Evolutionary conservation across 805 yeast species (phyloP).

Genomic region (Pichia paraexigua): DNA sequence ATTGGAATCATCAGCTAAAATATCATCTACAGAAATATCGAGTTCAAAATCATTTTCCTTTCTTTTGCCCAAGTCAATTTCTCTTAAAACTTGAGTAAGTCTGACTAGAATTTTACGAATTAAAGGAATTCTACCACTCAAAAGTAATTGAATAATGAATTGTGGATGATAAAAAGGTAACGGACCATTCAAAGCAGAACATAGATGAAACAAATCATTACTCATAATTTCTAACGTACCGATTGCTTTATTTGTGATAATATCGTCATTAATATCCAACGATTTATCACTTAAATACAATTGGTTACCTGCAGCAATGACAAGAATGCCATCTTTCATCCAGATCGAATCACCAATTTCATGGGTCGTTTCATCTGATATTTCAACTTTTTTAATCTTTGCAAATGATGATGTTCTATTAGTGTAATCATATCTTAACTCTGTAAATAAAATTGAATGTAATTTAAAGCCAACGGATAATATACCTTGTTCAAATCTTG

Average conservation of each 20-base stretch:
- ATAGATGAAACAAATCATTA: constrained; percentile 57
- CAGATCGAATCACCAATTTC: constrained; percentile 84
- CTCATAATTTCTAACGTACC: constrained; percentile 51
- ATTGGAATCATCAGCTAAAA: not conserved
- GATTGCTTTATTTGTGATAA: constrained; percentile 43
- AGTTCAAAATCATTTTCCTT: constrained; percentile 19
- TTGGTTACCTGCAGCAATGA: constrained; percentile 86
- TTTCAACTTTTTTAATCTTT: constrained; percentile 64
- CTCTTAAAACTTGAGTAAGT: constrained; percentile 47
- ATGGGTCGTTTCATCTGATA: constrained; percentile 66
- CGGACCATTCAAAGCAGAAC: constrained; percentile 78
- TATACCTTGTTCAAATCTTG: constrained; percentile 56
- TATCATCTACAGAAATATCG: constrained; percentile 11
- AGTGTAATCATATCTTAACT: constrained; percentile 82
- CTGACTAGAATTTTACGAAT: constrained; percentile 50
- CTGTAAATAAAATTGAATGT: constrained; percentile 63
- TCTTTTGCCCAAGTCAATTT: constrained; percentile 34
- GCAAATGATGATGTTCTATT: constrained; percentile 71
- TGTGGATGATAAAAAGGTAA: constrained; percentile 90
- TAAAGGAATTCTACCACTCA: constrained; percentile 47
- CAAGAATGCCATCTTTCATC: constrained; percentile 71
- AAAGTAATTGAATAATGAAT: constrained; percentile 64
- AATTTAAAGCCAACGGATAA: constrained; percentile 71
- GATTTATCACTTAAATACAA: constrained; percentile 71
- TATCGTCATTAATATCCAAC: constrained; percentile 44